phyloP scores from a whole-genome alignment of 495 filamentous ascomycete genomes.

The Penicillium argentinense region DNA sequence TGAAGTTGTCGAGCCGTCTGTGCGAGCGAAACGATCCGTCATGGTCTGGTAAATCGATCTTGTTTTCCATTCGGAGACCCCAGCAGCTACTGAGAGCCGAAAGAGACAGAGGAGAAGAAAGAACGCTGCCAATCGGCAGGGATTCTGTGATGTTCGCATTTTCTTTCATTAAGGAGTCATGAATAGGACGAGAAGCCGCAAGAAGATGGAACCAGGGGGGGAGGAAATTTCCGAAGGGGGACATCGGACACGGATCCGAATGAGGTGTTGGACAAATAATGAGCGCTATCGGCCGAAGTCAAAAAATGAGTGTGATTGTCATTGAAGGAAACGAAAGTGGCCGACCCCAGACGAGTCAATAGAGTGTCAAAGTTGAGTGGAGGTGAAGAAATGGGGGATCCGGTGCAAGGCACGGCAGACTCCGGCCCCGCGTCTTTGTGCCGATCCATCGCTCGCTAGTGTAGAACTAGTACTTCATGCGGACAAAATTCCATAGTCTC shows the following conservation, averaged over 20 bases:
- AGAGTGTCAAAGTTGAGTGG: not conserved
- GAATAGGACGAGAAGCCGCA: not conserved
- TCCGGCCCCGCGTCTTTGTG: not conserved
- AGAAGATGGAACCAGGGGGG: too few relatives aligned
- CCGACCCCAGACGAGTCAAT: not conserved
- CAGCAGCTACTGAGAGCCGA: conserved; percentile 17
- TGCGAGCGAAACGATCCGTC: conserved; percentile 72
- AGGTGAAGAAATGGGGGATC: conserved; percentile 5
- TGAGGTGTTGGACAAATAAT: too few relatives aligned
- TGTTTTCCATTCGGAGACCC: conserved; percentile 49
- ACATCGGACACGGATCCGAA: too few relatives aligned
- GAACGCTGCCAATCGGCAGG: not conserved
- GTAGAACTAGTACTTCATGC: not conserved
- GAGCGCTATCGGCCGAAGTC: too few relatives aligned
- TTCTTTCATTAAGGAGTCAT: not conserved
- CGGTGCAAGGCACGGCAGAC: not conserved
- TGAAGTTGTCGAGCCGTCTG: conserved; percentile 58
- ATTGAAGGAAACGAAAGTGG: not conserved
- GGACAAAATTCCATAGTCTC: not conserved
- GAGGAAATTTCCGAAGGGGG: too few relatives aligned
- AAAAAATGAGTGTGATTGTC: conserved; percentile 1
- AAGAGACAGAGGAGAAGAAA: conserved; percentile 5
- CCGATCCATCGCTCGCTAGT: not conserved
- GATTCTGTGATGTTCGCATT: conserved; percentile 7
- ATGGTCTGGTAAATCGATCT: conserved; percentile 75